These are phyloP conservation scores for Boletales sp. DNA, from an alignment of 768 basidiomycete species.

Conservation along the genomic window DNA sequence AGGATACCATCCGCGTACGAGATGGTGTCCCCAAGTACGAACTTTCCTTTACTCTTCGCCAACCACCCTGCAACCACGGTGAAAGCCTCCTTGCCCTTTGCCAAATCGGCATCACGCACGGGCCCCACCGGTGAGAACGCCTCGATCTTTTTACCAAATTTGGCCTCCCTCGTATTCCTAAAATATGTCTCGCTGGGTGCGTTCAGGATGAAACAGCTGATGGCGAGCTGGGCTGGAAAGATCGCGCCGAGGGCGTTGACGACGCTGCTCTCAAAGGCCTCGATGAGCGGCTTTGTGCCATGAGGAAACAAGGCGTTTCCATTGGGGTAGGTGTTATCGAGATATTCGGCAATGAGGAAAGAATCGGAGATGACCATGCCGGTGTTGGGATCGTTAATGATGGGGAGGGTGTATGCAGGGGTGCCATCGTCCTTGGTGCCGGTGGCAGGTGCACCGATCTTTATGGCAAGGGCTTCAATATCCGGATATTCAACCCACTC, in stretches of 20 bases:
- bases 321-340: conserved; percentile 40
- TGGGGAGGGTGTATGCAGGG: conserved; percentile 39
- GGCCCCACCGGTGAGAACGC: conserved; percentile 33
- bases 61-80: conserved; percentile 29
- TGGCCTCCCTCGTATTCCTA: conserved; percentile 31
- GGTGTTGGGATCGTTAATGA: conserved; percentile 38
- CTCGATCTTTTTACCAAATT: conserved; percentile 32
- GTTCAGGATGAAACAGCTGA: conserved; percentile 17
- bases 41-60: conserved; percentile 25
- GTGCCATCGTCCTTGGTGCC: conserved; percentile 27
- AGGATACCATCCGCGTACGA: conserved; percentile 36
- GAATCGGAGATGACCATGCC: conserved; percentile 37
- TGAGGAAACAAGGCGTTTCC: conserved; percentile 39
- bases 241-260: conserved; percentile 8
- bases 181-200: conserved; percentile 31
- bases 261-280: conserved; percentile 32
- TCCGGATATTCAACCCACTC: conserved; percentile 44
- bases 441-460: conserved; percentile 32
- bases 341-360: conserved; percentile 42
- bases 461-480: conserved; percentile 32
- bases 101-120: conserved; percentile 24
- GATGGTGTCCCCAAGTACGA: conserved; percentile 33
- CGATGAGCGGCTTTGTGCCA: conserved; percentile 38
- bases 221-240: conserved; percentile 12
- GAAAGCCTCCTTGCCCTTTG: conserved; percentile 24